Conservation (phyloP, 2,329 filamentous ascomycete genomes). For the Talaromyces sp. region DNA sequence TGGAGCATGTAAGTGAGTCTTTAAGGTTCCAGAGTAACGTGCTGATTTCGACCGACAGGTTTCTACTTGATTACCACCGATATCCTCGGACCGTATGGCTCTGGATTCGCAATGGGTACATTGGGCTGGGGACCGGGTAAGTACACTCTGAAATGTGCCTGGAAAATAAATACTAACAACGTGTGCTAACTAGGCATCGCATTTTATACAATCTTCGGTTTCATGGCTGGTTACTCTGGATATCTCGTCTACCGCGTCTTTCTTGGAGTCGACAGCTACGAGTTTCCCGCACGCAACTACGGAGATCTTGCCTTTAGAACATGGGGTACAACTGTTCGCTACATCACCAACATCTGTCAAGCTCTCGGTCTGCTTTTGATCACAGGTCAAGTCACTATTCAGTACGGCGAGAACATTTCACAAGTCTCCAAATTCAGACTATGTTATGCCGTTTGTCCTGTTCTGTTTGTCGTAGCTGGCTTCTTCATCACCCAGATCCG, state of each 20-base stretch:
- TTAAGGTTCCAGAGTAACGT: neutral
- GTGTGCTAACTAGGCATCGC: conserved; percentile 18
- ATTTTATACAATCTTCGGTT: conserved; percentile 44
- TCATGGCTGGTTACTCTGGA: conserved; percentile 41
- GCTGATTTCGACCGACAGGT: neutral
- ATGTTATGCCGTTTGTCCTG: conserved; percentile 51
- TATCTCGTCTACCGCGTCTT: conserved; percentile 46
- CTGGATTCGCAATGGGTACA: conserved; percentile 27
- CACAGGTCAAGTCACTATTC: conserved; percentile 40
- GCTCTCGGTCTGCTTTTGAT: conserved; percentile 39
- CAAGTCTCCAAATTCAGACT: conserved; percentile 48
- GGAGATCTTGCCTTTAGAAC: conserved; percentile 48
- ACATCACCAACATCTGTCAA: conserved; percentile 48
- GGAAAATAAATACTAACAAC: neutral
- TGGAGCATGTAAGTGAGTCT: conserved; percentile 34
- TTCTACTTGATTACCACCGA: conserved; percentile 50
- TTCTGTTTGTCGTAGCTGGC: conserved; percentile 49
- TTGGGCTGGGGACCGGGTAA: conserved; percentile 42
- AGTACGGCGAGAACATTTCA: conserved; percentile 51
- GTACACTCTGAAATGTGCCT: conserved; percentile 16
- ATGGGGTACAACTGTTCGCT: conserved; percentile 42
- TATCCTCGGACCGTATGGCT: conserved; percentile 43
- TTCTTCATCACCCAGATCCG: conserved; percentile 53
- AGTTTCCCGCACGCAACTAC: conserved; percentile 45
- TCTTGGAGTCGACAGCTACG: conserved; percentile 44